Evolutionary conservation across 1,284 basidiomycete genomes (phyloP).

Genomic region (Cryptococcus sp.): DNA sequence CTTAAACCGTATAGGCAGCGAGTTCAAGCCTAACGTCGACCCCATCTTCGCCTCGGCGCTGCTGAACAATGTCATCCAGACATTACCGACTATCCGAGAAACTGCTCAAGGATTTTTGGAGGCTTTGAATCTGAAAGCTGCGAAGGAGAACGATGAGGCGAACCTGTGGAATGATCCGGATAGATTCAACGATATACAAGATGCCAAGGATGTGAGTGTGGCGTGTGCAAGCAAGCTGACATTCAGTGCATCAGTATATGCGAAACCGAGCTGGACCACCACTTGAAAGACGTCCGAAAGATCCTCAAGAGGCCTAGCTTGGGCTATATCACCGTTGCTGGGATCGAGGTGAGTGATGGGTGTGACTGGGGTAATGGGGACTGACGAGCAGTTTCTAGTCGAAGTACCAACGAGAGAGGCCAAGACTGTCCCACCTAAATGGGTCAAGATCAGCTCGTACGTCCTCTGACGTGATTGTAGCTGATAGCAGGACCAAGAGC

Average conservation of each 20-base stretch:
- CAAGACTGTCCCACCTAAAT: slow-evolving; percentile 67
- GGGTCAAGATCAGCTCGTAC: slow-evolving; percentile 72
- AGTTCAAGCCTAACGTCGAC: slow-evolving; percentile 56
- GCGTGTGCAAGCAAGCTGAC: not conserved
- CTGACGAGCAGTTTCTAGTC: slow-evolving; percentile 58
- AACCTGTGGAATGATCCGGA: slow-evolving; percentile 68
- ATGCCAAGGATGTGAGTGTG: slow-evolving; percentile 48
- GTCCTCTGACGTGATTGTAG: slow-evolving; percentile 5
- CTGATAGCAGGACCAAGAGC: slow-evolving; percentile 60
- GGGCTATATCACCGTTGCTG: slow-evolving; percentile 63
- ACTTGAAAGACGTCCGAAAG: slow-evolving; percentile 70
- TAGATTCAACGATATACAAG: slow-evolving; percentile 62
- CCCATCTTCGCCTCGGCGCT: slow-evolving; percentile 60
- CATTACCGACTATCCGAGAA: slow-evolving; percentile 61
- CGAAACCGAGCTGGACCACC: slow-evolving; percentile 67
- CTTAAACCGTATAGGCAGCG: slow-evolving; percentile 64
- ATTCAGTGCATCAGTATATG: slow-evolving; percentile 42
- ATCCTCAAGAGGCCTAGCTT: slow-evolving; percentile 66
- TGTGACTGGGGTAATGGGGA: no score
- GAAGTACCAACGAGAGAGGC: slow-evolving; percentile 71
- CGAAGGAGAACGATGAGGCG: slow-evolving; percentile 64
- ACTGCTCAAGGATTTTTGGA: slow-evolving; percentile 57
- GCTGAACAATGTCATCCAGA: slow-evolving; percentile 64
- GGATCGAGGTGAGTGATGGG: slow-evolving; percentile 58
- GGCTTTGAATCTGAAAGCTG: slow-evolving; percentile 60